Percentiles rank a stretch among this genome's conserved stretches.
phyloP scores from a whole-genome alignment of 805 yeast genomes.

The Candida anglica region DNA sequence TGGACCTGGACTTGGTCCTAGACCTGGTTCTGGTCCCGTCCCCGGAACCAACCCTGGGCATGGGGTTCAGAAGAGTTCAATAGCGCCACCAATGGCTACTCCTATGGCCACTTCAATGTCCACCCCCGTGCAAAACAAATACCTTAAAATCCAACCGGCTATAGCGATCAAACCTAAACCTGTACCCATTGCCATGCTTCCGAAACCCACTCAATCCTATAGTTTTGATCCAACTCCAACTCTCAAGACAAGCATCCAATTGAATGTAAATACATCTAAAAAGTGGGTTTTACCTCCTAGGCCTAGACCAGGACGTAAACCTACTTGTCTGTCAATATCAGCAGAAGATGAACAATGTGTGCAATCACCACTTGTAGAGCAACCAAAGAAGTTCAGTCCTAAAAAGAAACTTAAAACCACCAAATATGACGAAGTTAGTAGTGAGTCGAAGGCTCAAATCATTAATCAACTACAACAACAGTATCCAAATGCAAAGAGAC shows the following conservation, averaged over 20 bases:
- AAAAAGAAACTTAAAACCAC: conserved; percentile 10
- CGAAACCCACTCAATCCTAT: conserved; percentile 17
- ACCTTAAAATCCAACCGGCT: conserved; percentile 35
- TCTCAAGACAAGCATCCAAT: conserved; percentile 12
- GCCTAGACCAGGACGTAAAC: conserved; percentile 41
- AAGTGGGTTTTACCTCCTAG: conserved; percentile 40
- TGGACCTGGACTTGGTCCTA: too few species aligned
- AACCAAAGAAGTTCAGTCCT: conserved; percentile 4
- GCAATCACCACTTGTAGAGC: conserved; percentile 1
- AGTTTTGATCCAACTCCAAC: conserved; percentile 9
- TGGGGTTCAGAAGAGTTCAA: too few species aligned
- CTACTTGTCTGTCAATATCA: conserved; percentile 8
- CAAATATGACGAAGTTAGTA: conserved; percentile 4
- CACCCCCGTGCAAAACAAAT: too few species aligned
- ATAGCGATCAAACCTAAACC: conserved; percentile 36
- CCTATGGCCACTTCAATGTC: too few species aligned
- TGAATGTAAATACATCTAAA: conserved; percentile 34
- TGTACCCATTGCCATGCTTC: conserved; percentile 22
- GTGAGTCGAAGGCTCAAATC: conserved; percentile 4
- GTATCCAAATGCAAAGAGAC: conserved; percentile 1
- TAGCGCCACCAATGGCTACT: too few species aligned
- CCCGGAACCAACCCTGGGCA: too few species aligned
- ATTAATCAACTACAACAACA: conserved; percentile 6
- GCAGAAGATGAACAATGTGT: neutral
- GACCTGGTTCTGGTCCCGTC: too few species aligned